A percentile compares a stretch with the other conserved stretches of the same genome.
Conservation (phyloP, 495 filamentous ascomycete species). For the Talaromyces borbonicus region DNA sequence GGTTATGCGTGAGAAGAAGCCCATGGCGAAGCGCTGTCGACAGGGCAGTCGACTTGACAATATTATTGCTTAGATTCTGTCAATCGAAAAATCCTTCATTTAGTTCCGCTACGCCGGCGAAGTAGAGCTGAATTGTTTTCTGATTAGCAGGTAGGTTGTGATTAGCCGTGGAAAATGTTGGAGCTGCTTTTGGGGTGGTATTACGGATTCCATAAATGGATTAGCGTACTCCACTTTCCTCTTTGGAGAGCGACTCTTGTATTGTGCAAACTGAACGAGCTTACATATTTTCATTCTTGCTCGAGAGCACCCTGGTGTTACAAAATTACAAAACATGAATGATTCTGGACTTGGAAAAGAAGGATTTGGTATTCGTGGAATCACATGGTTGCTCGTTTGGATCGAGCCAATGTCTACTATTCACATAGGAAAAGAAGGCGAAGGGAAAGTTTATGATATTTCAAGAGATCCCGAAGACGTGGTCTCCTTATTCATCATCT, state of each 20-base stretch:
- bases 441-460: conserved; percentile 8
- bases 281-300: too few species aligned
- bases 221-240: too few species aligned
- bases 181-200: background rate
- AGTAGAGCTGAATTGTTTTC: background rate
- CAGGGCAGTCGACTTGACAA: background rate
- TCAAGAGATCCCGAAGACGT: conserved; percentile 4
- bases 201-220: conserved; percentile 4
- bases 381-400: too few species aligned
- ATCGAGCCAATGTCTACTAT: conserved; percentile 3
- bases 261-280: too few species aligned
- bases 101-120: too few species aligned
- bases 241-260: too few species aligned
- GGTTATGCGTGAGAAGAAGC: conserved; percentile 52
- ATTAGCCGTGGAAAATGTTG: background rate
- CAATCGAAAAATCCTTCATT: too few species aligned
- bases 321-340: too few species aligned
- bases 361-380: too few species aligned
- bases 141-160: background rate
- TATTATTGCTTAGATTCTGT: background rate
- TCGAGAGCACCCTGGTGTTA: too few species aligned
- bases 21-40: conserved; percentile 37
- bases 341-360: too few species aligned
- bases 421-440: background rate
- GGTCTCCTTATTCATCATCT: conserved; percentile 9